Conservation (phyloP, 2,329 filamentous ascomycete species). For the Ploettnerulaceae sp. region DNA sequence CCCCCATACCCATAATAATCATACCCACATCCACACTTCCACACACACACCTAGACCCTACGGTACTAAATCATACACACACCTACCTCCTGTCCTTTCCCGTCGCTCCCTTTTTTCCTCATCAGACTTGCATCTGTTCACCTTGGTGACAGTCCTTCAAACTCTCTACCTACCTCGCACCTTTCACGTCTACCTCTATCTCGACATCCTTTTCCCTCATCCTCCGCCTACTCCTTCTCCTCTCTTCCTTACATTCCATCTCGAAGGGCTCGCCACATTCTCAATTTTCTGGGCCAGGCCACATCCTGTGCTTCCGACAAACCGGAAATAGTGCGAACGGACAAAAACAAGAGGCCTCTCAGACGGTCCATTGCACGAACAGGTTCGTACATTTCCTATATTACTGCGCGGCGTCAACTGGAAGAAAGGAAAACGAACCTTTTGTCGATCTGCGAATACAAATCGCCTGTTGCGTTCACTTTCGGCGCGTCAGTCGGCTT, state of each 20-base stretch:
- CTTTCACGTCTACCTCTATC: too few relatives aligned
- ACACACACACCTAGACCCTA: background rate
- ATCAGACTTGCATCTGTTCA: too few relatives aligned
- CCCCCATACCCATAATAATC: too few relatives aligned
- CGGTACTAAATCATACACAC: too few relatives aligned
- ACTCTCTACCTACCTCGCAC: too few relatives aligned
- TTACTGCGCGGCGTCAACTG: too few relatives aligned
- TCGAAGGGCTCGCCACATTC: slow-evolving; percentile 14
- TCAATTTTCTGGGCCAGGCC: slow-evolving; percentile 4
- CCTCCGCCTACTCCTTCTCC: slow-evolving; percentile 4
- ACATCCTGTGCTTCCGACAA: slow-evolving; percentile 3
- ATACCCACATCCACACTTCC: background rate
- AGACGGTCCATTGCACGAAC: too few relatives aligned
- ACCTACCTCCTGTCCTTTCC: background rate
- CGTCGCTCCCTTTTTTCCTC: background rate
- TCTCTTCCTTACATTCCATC: slow-evolving; percentile 12
- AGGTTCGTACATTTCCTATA: slow-evolving; percentile 19
- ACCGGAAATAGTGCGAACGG: too few relatives aligned
- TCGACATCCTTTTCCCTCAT: slow-evolving; percentile 1
- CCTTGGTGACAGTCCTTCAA: background rate
- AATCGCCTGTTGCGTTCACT: background rate
- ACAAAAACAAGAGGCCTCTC: too few relatives aligned
- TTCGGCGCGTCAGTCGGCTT: too few relatives aligned
- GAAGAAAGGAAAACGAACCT: too few relatives aligned
- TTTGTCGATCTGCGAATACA: background rate